Evolutionary conservation across 306 rosid species (phyloP).

Genomic region (Glycine soja): DNA sequence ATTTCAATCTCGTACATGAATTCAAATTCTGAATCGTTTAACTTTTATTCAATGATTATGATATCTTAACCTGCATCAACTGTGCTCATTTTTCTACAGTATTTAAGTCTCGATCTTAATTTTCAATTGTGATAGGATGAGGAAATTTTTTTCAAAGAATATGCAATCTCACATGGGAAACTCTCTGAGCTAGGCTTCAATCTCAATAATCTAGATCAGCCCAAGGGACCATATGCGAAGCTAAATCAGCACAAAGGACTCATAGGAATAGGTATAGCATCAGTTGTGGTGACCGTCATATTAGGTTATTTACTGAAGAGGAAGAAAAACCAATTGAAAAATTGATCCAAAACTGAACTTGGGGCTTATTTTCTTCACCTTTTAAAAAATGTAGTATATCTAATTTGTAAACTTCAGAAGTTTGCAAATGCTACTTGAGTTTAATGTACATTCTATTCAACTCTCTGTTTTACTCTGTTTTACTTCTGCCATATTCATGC

Average conservation of each 20-base stretch:
- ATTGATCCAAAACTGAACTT: background rate
- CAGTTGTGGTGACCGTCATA: background rate
- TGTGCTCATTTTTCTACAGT: background rate
- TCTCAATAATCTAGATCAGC: background rate
- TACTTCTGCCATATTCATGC: too few relatives aligned
- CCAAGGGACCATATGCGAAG: background rate
- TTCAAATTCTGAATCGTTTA: background rate
- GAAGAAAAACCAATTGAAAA: background rate
- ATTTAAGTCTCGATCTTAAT: background rate
- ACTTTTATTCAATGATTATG: background rate
- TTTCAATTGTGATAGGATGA: conserved; percentile 54
- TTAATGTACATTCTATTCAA: too few relatives aligned
- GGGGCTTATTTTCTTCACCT: too few relatives aligned
- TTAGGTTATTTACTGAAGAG: background rate
- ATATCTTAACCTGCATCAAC: background rate
- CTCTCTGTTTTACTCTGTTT: too few relatives aligned
- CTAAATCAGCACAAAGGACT: background rate
- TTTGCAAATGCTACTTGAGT: too few relatives aligned
- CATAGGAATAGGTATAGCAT: background rate
- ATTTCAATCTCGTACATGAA: too few relatives aligned
- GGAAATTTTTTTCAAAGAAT: conserved; percentile 65
- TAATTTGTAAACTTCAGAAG: too few relatives aligned
- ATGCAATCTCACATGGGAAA: conserved; percentile 73
- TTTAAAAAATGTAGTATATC: too few relatives aligned
- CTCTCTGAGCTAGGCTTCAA: conserved; percentile 71